phyloP scores from a whole-genome alignment of 345 rosid species.

The Citrus unshiu region DNA sequence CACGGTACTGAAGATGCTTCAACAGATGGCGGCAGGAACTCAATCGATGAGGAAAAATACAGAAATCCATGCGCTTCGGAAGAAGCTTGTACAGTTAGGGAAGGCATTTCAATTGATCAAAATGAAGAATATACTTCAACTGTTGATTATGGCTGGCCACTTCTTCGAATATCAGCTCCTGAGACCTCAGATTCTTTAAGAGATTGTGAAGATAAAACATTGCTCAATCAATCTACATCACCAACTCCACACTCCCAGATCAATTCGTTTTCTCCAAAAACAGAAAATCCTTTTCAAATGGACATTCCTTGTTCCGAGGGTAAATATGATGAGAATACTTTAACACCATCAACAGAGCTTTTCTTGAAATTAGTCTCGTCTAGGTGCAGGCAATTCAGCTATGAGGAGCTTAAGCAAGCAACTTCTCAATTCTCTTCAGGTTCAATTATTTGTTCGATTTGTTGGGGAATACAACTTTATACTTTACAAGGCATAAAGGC shows the following conservation, averaged over 20 bases:
- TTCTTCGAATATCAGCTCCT: slow-evolving; percentile 21
- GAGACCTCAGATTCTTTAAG: slow-evolving; percentile 6
- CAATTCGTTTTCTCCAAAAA: neutral
- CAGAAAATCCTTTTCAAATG: neutral
- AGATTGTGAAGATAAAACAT: slow-evolving; percentile 15
- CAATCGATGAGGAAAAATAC: neutral
- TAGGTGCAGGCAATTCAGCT: slow-evolving; percentile 38
- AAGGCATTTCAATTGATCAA: neutral
- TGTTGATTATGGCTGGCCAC: slow-evolving; percentile 39
- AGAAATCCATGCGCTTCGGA: neutral
- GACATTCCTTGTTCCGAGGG: neutral
- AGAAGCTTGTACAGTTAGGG: neutral
- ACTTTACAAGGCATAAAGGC: neutral
- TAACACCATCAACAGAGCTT: slow-evolving; percentile 15
- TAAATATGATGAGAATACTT: neutral
- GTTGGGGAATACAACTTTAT: neutral
- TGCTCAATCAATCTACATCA: neutral
- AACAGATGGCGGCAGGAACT: neutral
- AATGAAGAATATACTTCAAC: neutral
- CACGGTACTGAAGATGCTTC: slow-evolving; percentile 4
- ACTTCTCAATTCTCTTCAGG: slow-evolving; percentile 46
- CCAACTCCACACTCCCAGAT: neutral
- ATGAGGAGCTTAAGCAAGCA: slow-evolving; percentile 36
- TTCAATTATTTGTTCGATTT: neutral
- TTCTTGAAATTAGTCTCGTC: slow-evolving; percentile 18